Conservation (phyloP, 768 basidiomycete genomes). For the Daedaleopsis nitida region DNA sequence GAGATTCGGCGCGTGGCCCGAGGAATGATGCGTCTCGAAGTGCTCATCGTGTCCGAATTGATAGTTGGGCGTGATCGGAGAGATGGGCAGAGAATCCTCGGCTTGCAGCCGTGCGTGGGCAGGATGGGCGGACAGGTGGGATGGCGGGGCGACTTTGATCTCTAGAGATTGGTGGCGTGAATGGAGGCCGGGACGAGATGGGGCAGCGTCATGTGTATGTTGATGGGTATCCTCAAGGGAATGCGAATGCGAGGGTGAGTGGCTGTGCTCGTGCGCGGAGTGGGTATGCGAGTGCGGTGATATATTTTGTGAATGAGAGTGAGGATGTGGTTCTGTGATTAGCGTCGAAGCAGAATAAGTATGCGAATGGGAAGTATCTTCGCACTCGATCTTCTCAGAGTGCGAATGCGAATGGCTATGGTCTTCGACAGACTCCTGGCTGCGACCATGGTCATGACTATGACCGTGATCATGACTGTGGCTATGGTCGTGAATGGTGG, state of each 20-base stretch:
- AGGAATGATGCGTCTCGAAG: slow-evolving; percentile 43
- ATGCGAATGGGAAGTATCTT: slow-evolving; percentile 17
- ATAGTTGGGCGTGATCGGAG: slow-evolving; percentile 70
- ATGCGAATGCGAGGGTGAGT: slow-evolving; percentile 20
- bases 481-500: slow-evolving; percentile 7
- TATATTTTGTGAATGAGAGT: slow-evolving; percentile 31
- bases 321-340: slow-evolving; percentile 27
- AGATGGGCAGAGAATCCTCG: slow-evolving; percentile 28
- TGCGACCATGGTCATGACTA: slow-evolving; percentile 12
- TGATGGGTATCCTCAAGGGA: slow-evolving; percentile 20
- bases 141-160: slow-evolving; percentile 23
- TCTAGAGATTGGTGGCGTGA: slow-evolving; percentile 22
- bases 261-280: slow-evolving; percentile 9
- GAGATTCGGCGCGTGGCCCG: slow-evolving; percentile 43
- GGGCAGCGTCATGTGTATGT: slow-evolving; percentile 19
- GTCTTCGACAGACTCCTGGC: not conserved
- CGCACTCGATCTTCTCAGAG: slow-evolving; percentile 6
- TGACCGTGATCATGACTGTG: slow-evolving; percentile 38
- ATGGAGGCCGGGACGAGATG: slow-evolving; percentile 10
- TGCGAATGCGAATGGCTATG: slow-evolving; percentile 22
- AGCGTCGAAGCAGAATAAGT: slow-evolving; percentile 27
- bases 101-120: slow-evolving; percentile 25
- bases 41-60: slow-evolving; percentile 57
- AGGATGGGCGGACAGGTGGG: slow-evolving; percentile 24
- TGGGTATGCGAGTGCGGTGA: slow-evolving; percentile 32